Conservation (phyloP, 2,329 filamentous ascomycete genomes). For the Paecilomyces dactylethromorphus region DNA sequence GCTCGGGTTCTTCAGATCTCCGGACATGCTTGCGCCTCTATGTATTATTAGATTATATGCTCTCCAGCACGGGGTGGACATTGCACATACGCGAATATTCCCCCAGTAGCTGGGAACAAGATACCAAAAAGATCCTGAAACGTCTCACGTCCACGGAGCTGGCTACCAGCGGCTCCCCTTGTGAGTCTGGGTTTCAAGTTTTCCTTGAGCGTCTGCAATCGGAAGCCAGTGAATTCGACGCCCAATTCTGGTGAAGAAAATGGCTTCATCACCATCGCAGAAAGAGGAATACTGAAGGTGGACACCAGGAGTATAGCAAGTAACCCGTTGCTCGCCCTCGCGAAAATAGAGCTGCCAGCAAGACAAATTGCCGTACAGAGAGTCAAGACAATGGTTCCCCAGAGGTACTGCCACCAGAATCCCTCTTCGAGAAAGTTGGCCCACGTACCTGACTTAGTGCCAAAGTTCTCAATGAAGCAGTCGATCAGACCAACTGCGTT, state of each 20-base stretch:
- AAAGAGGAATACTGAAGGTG: slow-evolving; percentile 75
- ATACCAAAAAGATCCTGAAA: slow-evolving; percentile 83
- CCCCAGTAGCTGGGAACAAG: slow-evolving; percentile 66
- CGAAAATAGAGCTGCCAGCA: slow-evolving; percentile 72
- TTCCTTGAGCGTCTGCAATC: slow-evolving; percentile 59
- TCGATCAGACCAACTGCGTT: slow-evolving; percentile 83
- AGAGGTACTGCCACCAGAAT: slow-evolving; percentile 71
- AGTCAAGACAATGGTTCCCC: slow-evolving; percentile 64
- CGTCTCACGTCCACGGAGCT: slow-evolving; percentile 57
- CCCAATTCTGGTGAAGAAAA: slow-evolving; percentile 58
- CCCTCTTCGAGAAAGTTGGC: slow-evolving; percentile 58
- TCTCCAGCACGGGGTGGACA: slow-evolving; percentile 16
- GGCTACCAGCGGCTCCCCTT: slow-evolving; percentile 55
- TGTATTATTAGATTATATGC: slow-evolving; percentile 46
- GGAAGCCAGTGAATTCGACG: slow-evolving; percentile 74
- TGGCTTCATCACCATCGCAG: slow-evolving; percentile 61
- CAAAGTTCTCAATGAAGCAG: slow-evolving; percentile 72
- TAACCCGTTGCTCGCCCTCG: slow-evolving; percentile 71
- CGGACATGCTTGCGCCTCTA: slow-evolving; percentile 80
- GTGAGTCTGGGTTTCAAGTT: slow-evolving; percentile 67
- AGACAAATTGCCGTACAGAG: slow-evolving; percentile 70
- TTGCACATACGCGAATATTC: slow-evolving; percentile 48
- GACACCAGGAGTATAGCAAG: slow-evolving; percentile 64
- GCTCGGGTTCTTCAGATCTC: slow-evolving; percentile 74
- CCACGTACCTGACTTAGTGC: slow-evolving; percentile 50